A percentile compares a stretch with the other conserved stretches of the same genome.
These are phyloP conservation scores for Lumnitzera littorea DNA, from an alignment of 345 rosid genomes.

Conservation along the genomic window DNA sequence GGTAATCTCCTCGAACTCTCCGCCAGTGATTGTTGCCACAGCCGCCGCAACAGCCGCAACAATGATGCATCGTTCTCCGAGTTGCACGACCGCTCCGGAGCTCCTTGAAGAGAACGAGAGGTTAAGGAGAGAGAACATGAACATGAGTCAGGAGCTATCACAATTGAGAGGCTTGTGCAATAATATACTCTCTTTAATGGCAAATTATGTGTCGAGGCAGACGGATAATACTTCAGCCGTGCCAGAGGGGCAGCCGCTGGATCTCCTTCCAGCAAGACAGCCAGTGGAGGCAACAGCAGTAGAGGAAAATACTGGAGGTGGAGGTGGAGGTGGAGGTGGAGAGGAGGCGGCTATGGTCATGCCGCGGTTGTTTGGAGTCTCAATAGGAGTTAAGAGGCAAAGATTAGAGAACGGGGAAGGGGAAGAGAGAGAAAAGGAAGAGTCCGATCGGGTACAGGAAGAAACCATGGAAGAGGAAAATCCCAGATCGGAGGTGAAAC, in stretches of 20 bases:
- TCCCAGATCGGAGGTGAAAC: conserved; percentile 35
- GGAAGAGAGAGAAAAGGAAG: conserved; percentile 13
- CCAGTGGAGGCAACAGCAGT: conserved; percentile 9
- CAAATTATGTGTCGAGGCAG: conserved; percentile 42
- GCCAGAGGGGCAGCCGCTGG: conserved; percentile 38
- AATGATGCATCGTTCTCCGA: conserved; percentile 28
- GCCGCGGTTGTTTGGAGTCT: conserved; percentile 78
- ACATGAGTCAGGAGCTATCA: conserved; percentile 57
- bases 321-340: too few species aligned
- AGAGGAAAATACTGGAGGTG: too few species aligned
- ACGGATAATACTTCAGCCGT: conserved; percentile 17
- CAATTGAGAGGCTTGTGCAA: conserved; percentile 60
- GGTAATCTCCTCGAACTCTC: conserved; percentile 57
- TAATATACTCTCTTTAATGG: conserved; percentile 55
- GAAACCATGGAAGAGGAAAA: conserved; percentile 8
- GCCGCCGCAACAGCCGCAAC: conserved; percentile 8
- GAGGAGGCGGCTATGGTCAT: conserved; percentile 25
- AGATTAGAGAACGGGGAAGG: conserved; percentile 14
- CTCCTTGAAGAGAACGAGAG: conserved; percentile 76
- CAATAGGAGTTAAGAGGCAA: conserved; percentile 67
- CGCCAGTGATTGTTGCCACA: conserved; percentile 46
- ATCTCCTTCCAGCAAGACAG: conserved; percentile 33
- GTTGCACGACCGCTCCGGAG: conserved; percentile 69
- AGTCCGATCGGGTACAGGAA: conserved; percentile 12
- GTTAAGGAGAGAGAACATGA: conserved; percentile 60